phyloP scores from a whole-genome alignment of 345 rosid species.

The Acer yangbiense region DNA sequence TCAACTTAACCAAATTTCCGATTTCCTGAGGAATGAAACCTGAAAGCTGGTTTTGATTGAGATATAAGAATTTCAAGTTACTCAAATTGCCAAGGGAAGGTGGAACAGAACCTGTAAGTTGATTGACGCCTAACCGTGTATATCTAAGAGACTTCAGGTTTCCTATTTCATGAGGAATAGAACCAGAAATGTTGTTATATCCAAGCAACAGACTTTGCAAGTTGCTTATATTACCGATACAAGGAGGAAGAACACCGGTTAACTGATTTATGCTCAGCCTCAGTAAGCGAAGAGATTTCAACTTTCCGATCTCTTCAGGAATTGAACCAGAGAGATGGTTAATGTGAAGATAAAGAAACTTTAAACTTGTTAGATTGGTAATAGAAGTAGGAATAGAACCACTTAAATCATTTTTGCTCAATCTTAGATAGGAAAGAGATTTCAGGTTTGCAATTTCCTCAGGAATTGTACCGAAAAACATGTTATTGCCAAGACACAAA shows the following conservation, averaged over 20 bases:
- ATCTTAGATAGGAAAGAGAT: too few relatives aligned
- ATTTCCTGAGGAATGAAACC: constrained; percentile 12
- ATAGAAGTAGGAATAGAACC: background rate
- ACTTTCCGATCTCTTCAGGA: constrained; percentile 14
- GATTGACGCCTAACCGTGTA: constrained; percentile 1
- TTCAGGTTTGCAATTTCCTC: too few relatives aligned
- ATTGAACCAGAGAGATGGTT: background rate
- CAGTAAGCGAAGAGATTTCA: background rate
- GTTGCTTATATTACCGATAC: constrained; percentile 22
- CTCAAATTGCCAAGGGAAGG: background rate
- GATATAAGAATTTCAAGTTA: background rate
- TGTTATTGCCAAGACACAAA: background rate
- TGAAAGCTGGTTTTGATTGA: background rate
- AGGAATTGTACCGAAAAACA: background rate
- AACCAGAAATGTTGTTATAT: constrained; percentile 27
- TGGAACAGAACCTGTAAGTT: constrained; percentile 4
- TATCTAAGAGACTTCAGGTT: background rate
- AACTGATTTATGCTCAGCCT: background rate
- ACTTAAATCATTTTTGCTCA: too few relatives aligned
- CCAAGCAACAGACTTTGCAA: constrained; percentile 1
- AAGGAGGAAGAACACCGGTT: background rate
- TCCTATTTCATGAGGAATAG: constrained; percentile 25
- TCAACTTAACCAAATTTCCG: constrained; percentile 3
- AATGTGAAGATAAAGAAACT: fast-evolving
- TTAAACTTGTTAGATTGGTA: background rate